Evolutionary conservation across 306 rosid genomes (phyloP).

Genomic region (Casuarina cunninghamiana): DNA sequence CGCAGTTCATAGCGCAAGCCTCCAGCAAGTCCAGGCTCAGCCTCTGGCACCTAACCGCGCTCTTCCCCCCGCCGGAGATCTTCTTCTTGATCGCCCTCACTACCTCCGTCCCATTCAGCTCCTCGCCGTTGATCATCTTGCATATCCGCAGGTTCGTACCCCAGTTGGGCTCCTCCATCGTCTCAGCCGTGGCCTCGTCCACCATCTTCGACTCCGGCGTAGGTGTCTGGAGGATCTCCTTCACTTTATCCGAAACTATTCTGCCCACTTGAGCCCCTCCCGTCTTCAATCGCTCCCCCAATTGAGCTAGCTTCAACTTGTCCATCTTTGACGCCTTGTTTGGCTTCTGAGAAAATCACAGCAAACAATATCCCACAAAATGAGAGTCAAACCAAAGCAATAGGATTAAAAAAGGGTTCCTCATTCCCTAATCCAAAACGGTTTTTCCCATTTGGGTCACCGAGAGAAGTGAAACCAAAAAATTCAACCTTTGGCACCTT

Average conservation of each 20-base stretch:
- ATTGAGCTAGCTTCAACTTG: slow-evolving; percentile 51
- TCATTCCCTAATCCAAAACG: neutral
- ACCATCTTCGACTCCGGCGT: slow-evolving; percentile 80
- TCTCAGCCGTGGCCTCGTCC: slow-evolving; percentile 71
- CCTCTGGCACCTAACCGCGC: slow-evolving; percentile 40
- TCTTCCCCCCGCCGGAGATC: slow-evolving; percentile 39
- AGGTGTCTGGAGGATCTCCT: slow-evolving; percentile 62
- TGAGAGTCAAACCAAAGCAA: neutral
- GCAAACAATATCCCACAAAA: neutral
- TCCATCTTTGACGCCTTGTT: slow-evolving; percentile 41
- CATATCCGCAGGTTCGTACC: slow-evolving; percentile 75
- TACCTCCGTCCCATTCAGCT: slow-evolving; percentile 59
- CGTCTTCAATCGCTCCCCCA: slow-evolving; percentile 67
- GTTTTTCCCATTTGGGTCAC: neutral
- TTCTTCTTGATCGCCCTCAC: slow-evolving; percentile 65
- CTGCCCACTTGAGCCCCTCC: slow-evolving; percentile 81
- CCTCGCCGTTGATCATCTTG: slow-evolving; percentile 58
- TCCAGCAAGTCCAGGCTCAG: slow-evolving; percentile 72
- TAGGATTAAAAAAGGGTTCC: neutral
- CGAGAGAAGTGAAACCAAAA: neutral
- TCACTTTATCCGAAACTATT: slow-evolving; percentile 62
- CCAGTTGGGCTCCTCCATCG: slow-evolving; percentile 66
- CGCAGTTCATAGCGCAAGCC: slow-evolving; percentile 69
- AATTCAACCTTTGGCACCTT: no score
- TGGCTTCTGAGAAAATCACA: neutral